Percentiles rank a stretch among this genome's conserved stretches.
phyloP scores from a whole-genome alignment of 306 rosid genomes.

The Boehmeria nivea region DNA sequence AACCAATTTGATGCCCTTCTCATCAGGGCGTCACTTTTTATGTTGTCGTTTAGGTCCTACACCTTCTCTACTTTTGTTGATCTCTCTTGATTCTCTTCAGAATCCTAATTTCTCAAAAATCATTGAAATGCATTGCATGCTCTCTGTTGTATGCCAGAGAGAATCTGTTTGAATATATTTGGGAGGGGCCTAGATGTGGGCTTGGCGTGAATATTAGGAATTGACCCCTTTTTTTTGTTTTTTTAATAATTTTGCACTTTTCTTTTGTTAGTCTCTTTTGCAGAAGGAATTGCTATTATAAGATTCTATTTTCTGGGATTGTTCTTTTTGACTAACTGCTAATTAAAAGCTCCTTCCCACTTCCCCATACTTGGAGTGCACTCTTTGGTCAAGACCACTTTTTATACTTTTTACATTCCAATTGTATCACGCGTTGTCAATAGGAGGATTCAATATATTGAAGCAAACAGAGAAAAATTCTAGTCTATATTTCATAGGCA shows the following conservation, averaged over 20 bases:
- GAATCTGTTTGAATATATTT: too few species aligned
- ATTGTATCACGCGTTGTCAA: too few species aligned
- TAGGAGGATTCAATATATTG: too few species aligned
- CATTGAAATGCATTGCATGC: background rate
- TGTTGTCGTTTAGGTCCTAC: conserved; percentile 12
- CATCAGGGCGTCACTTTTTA: conserved; percentile 11
- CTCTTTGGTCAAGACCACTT: conserved; percentile 3
- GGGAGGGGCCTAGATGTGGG: too few species aligned
- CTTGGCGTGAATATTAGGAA: too few species aligned
- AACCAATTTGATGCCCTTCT: conserved; percentile 9
- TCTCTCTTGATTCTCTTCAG: background rate
- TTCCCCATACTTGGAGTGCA: conserved; percentile 14
- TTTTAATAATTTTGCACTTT: background rate
- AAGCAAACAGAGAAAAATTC: too few species aligned
- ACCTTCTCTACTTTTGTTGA: background rate
- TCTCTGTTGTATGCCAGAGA: too few species aligned
- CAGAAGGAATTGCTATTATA: conserved; percentile 7
- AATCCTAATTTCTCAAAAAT: background rate
- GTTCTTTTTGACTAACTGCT: conserved; percentile 4
- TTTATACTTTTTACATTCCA: background rate
- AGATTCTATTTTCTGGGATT: background rate
- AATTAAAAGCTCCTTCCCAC: background rate
- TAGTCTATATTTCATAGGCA: too few species aligned
- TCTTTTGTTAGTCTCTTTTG: background rate
- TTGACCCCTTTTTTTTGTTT: too few species aligned